Conservation (phyloP, 2,329 filamentous ascomycete species). For the Penicillium concentricum region DNA sequence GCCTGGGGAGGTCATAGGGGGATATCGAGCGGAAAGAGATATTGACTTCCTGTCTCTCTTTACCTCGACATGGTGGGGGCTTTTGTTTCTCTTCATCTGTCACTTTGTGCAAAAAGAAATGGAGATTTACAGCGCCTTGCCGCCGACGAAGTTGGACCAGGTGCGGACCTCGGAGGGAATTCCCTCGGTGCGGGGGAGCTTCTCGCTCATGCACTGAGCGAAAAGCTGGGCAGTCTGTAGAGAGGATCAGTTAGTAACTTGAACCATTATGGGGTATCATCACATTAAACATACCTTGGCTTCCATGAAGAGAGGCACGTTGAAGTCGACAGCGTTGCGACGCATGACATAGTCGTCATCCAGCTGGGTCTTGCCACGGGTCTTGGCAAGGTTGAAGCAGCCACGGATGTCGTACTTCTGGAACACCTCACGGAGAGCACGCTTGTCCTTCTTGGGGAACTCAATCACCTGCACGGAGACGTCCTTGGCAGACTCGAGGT, state of each 20-base stretch:
- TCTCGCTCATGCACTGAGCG: constrained; percentile 94
- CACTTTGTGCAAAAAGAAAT: constrained; percentile 18
- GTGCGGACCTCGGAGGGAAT: constrained; percentile 87
- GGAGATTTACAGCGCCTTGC: constrained; percentile 49
- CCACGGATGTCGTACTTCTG: constrained; percentile 95
- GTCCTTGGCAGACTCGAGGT: constrained; percentile 73
- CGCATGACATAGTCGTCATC: constrained; percentile 99
- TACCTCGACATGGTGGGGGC: constrained; percentile 3
- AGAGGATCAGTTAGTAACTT: constrained; percentile 28
- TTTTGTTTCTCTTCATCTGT: constrained; percentile 7
- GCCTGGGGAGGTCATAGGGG: constrained; percentile 6
- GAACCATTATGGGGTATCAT: neutral
- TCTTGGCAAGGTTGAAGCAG: constrained; percentile 89
- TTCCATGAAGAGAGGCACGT: constrained; percentile 97
- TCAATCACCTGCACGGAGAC: constrained; percentile 85
- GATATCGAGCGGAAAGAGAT: constrained; percentile 6
- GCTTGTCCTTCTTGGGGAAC: constrained; percentile 95
- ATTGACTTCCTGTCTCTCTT: neutral
- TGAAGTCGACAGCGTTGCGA: constrained; percentile 96
- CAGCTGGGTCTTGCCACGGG: constrained; percentile 75
- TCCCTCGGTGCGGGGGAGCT: constrained; percentile 82
- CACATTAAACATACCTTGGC: constrained; percentile 68
- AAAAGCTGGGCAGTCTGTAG: constrained; percentile 88
- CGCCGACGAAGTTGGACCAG: constrained; percentile 94
- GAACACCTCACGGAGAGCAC: constrained; percentile 90